Evolutionary conservation across 2,329 filamentous ascomycete species (phyloP), one percentile per base, ranked within the genome.

Genomic region (Curvularia hawaiiensis): DNA sequence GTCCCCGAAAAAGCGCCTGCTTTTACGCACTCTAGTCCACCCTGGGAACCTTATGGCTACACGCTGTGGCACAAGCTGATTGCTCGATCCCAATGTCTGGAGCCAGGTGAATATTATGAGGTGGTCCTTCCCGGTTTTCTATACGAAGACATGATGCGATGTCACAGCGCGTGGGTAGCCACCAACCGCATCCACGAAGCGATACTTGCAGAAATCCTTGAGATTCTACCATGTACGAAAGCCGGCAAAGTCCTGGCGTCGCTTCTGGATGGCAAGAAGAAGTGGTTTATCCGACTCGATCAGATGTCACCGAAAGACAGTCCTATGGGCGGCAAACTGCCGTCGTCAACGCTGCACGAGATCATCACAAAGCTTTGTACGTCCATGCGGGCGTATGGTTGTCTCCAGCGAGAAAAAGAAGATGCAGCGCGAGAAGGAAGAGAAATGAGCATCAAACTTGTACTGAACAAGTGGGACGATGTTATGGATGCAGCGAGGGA

Each of bases 221-320:
- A 61, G 3, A 44, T 41, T 10, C 55, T 56, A 22, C 43, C 11
- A 1, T 48, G 28, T 20, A 56, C 56, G 0, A 54, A 43, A 24
- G 28, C 56, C 0, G 56, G 61, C 1, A 58, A 52, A 28, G n/a
- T 33, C 10, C 30, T 63, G 11, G n/a, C 14, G 10, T n/a, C 22
- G 4, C 26, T 56, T 3, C 33, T 66, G 4, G 53, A 64, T 3
- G 63, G 59, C 8, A 22, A 48, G 3, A 26, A 31, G 11, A 54
- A 63, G 48, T 70, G 59, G n/a, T 81, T 82, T 54, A 70, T 80
- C 55, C 73, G 79, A 11, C 68, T 82, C 16, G 75, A 77, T 26
- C 73, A 73, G 12, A 80, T 77, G 56, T 81, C 78, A 9, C 69
- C 79, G 2, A 82, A 82, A 59, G 80, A 82, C 54, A 59, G 40